Conservation (phyloP, 1,139 yeast species). For the Hanseniaspora sp. region DNA sequence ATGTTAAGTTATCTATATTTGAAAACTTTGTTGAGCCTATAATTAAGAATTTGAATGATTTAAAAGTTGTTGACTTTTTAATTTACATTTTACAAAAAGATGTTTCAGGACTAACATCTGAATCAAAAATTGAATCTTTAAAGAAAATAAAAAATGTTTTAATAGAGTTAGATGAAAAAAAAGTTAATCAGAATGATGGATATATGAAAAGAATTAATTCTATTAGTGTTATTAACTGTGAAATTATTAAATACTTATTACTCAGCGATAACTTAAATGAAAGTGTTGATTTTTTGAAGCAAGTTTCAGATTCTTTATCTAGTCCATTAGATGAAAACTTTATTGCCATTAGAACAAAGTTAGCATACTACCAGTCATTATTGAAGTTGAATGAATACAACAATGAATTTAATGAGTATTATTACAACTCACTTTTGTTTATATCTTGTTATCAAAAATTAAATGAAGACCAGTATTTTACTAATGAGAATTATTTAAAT, state of each 20-base stretch:
- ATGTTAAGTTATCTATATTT: slow-evolving; percentile 55
- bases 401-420: slow-evolving; percentile 70
- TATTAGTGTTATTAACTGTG: slow-evolving; percentile 59
- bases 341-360: slow-evolving; percentile 59
- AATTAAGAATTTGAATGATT: slow-evolving; percentile 61
- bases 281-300: slow-evolving; percentile 61
- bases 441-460: slow-evolving; percentile 33
- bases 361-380: slow-evolving; percentile 72
- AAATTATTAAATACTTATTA: slow-evolving; percentile 63
- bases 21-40: slow-evolving; percentile 59
- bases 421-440: slow-evolving; percentile 53
- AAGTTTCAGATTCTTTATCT: slow-evolving; percentile 49
- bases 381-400: slow-evolving; percentile 66
- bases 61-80: slow-evolving; percentile 67
- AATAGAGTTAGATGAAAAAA: slow-evolving; percentile 31
- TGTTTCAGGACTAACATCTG: slow-evolving; percentile 29
- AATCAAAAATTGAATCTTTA: slow-evolving; percentile 49
- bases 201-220: slow-evolving; percentile 29
- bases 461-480: slow-evolving; percentile 29
- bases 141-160: slow-evolving; percentile 38
- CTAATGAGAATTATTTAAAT: slow-evolving; percentile 38
- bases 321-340: slow-evolving; percentile 36
- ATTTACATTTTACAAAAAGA: slow-evolving; percentile 26
- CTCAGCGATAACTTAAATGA: slow-evolving; percentile 46
- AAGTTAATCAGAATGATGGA: slow-evolving; percentile 28